Conservation (phyloP, 768 basidiomycete species). For the Hygrocybe coccinea region DNA sequence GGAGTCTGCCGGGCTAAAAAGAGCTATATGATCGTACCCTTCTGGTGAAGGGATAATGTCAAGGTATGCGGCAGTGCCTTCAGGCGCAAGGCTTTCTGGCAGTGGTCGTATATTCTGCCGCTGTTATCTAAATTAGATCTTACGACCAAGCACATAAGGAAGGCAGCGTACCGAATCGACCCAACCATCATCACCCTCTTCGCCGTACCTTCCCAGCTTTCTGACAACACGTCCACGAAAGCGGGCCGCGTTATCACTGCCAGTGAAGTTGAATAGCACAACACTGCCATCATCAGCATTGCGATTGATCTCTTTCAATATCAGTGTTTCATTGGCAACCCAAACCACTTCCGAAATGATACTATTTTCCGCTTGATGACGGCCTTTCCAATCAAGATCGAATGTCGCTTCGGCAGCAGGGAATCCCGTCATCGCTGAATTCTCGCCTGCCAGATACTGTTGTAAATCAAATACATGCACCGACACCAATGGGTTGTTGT, state of each 20-base stretch:
- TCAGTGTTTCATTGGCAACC: conserved; percentile 68
- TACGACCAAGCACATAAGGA: not conserved
- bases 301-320: conserved; percentile 85
- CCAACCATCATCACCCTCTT: conserved; percentile 91
- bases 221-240: conserved; percentile 58
- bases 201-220: conserved; percentile 74
- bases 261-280: conserved; percentile 61
- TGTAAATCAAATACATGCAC: conserved; percentile 79
- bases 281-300: conserved; percentile 78
- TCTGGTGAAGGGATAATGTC: conserved; percentile 80
- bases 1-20: conserved; percentile 75
- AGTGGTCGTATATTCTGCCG: conserved; percentile 60
- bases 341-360: conserved; percentile 82
- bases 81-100: conserved; percentile 38
- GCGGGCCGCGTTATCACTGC: conserved; percentile 22
- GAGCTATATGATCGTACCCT: conserved; percentile 89
- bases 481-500: conserved; percentile 80
- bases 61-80: conserved; percentile 65
- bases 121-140: conserved; percentile 30
- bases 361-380: conserved; percentile 54
- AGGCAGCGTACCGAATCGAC: conserved; percentile 67
- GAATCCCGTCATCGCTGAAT: conserved; percentile 24
- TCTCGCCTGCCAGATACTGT: conserved; percentile 40
- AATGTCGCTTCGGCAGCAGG: conserved; percentile 42
- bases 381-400: conserved; percentile 62